phyloP scores from a whole-genome alignment of 2,329 filamentous ascomycete species.

The Hypoxylon sp. region DNA sequence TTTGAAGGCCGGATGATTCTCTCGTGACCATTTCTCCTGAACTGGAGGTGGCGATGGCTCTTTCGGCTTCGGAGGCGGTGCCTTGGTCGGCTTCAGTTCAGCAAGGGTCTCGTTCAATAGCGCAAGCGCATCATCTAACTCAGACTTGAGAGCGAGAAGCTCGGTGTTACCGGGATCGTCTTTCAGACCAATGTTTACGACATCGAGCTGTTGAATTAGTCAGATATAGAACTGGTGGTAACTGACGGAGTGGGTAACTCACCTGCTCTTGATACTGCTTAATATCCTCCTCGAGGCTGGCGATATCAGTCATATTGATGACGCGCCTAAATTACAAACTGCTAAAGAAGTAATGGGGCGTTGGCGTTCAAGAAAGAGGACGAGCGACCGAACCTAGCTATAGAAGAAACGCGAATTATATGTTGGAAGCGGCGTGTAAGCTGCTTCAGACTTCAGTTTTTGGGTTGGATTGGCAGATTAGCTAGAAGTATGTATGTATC shows the following conservation, averaged over 20 bases:
- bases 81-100: slow-evolving; percentile 78
- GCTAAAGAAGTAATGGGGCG: background rate
- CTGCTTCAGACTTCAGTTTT: background rate
- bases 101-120: slow-evolving; percentile 85
- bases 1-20: slow-evolving; percentile 84
- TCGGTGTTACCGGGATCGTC: slow-evolving; percentile 86
- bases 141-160: slow-evolving; percentile 81
- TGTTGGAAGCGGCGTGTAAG: background rate
- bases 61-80: slow-evolving; percentile 59
- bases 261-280: slow-evolving; percentile 72
- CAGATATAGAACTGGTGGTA: slow-evolving; percentile 9
- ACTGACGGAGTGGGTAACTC: slow-evolving; percentile 40
- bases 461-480: background rate
- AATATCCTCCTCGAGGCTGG: slow-evolving; percentile 66
- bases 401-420: background rate
- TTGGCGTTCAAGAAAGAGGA: background rate
- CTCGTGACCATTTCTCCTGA: slow-evolving; percentile 82
- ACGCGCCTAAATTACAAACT: background rate
- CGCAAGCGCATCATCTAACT: slow-evolving; percentile 85
- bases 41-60: slow-evolving; percentile 65
- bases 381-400: background rate
- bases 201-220: slow-evolving; percentile 73
- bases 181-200: slow-evolving; percentile 80
- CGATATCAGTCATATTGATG: slow-evolving; percentile 59
- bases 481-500: background rate